phyloP scores from a whole-genome alignment of 495 filamentous ascomycete species.

The Lasiosphaeria ovina region DNA sequence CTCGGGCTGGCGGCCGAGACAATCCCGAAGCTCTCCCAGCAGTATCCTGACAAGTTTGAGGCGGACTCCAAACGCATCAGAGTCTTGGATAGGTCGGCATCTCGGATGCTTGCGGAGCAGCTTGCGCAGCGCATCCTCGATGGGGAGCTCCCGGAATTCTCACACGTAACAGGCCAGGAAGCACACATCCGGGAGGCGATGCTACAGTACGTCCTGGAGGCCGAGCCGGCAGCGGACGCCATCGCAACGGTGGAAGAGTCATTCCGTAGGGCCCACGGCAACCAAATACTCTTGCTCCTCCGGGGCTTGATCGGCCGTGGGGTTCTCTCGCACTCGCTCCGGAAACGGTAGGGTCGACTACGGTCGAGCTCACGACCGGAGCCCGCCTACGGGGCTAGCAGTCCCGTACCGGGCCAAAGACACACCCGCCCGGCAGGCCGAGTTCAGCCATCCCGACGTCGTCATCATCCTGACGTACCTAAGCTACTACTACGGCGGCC shows the following conservation, averaged over 20 bases:
- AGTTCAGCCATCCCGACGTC: conserved; percentile 70
- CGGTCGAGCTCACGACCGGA: conserved; percentile 47
- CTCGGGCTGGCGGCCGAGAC: conserved; percentile 41
- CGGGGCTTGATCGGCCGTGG: conserved; percentile 56
- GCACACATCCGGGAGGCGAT: no score
- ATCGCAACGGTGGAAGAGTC: no score
- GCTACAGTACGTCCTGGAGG: no score
- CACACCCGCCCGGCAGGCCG: conserved; percentile 54
- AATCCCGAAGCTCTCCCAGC: no score
- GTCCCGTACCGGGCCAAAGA: conserved; percentile 71
- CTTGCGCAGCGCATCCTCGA: no score
- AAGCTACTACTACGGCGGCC: conserved; percentile 63
- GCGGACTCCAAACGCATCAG: no score
- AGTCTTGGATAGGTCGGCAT: no score
- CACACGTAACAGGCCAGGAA: no score
- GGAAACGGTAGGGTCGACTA: conserved; percentile 67
- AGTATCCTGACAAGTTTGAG: no score
- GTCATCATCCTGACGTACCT: conserved; percentile 61
- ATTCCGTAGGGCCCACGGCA: conserved; percentile 19
- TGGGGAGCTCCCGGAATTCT: no score
- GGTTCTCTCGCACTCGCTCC: conserved; percentile 51
- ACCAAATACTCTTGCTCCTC: conserved; percentile 50
- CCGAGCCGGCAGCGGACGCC: no score
- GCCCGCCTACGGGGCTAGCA: conserved; percentile 48
- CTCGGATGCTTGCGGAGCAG: no score